Evolutionary conservation across 2,329 filamentous ascomycete species (phyloP).

Genomic region (Stagonosporopsis rhizophila): DNA sequence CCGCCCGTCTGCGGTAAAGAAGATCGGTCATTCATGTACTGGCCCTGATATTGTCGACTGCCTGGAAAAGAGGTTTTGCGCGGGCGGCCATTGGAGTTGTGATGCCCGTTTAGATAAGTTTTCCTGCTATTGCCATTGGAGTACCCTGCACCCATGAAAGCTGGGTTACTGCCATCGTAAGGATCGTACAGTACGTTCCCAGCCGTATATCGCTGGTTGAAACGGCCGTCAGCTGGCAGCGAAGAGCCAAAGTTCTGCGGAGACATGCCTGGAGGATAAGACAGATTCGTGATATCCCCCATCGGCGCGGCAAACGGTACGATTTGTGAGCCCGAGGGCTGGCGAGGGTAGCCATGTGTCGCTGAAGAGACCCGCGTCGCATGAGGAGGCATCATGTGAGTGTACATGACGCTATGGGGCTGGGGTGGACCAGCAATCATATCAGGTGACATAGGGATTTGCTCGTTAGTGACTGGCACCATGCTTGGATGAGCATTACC

Average conservation of each 20-base stretch:
- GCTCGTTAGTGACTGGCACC: slow-evolving; percentile 23
- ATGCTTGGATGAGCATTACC: slow-evolving; percentile 17
- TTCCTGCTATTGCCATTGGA: slow-evolving; percentile 20
- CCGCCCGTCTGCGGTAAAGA: slow-evolving; percentile 6
- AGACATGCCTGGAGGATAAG: slow-evolving; percentile 19
- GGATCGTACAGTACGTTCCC: slow-evolving; percentile 35
- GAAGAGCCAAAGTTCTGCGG: slow-evolving; percentile 20
- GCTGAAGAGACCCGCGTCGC: slow-evolving; percentile 20
- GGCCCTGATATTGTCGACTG: slow-evolving; percentile 19
- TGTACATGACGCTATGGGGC: slow-evolving; percentile 19
- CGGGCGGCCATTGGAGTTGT: slow-evolving; percentile 20
- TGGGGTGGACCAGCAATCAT: slow-evolving; percentile 23
- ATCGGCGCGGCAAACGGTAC: slow-evolving; percentile 25
- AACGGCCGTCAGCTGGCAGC: slow-evolving; percentile 17
- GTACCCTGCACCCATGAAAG: slow-evolving; percentile 28
- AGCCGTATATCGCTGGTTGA: slow-evolving; percentile 15
- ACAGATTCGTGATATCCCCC: slow-evolving; percentile 41
- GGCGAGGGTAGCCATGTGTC: slow-evolving; percentile 22
- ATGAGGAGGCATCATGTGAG: slow-evolving; percentile 19
- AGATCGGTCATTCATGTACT: slow-evolving; percentile 17
- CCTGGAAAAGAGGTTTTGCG: slow-evolving; percentile 32
- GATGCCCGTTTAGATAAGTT: slow-evolving; percentile 24
- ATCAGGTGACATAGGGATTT: slow-evolving; percentile 13
- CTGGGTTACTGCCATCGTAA: slow-evolving; percentile 30
- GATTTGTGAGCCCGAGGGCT: slow-evolving; percentile 7